Conservation (phyloP, 768 basidiomycete genomes). For the Tricholoma saponaceum region DNA sequence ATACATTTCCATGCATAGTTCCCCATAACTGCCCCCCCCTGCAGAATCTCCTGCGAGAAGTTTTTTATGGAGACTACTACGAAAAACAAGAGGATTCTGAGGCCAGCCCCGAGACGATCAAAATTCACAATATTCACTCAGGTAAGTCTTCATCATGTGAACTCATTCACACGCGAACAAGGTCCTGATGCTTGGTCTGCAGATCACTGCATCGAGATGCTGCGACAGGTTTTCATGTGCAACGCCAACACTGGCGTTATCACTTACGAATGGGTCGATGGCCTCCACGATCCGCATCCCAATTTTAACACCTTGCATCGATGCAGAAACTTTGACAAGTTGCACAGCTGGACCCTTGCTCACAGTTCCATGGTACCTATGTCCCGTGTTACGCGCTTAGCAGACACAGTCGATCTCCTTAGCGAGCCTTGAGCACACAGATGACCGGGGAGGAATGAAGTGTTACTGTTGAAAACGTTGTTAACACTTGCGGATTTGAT, state of each 20-base stretch:
- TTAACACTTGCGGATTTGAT: too few species aligned
- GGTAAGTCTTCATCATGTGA: background rate
- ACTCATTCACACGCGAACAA: background rate
- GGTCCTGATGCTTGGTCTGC: background rate
- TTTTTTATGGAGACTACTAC: background rate
- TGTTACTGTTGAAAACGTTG: too few species aligned
- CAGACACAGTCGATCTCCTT: background rate
- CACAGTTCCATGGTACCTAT: background rate
- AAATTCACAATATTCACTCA: background rate
- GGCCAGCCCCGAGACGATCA: background rate
- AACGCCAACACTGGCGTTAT: background rate
- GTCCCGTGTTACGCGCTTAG: background rate
- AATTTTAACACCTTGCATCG: background rate
- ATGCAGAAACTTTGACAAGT: background rate
- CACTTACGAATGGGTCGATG: background rate
- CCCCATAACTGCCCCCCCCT: background rate
- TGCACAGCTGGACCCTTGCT: background rate
- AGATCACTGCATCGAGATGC: background rate
- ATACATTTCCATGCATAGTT: background rate
- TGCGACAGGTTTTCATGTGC: background rate
- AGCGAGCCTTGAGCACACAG: background rate
- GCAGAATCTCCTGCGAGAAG: background rate
- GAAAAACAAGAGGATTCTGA: background rate
- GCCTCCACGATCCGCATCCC: background rate
- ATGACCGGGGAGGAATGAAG: too few species aligned